Evolutionary conservation across 2,329 filamentous ascomycete species (phyloP), one percentile per base, ranked within the genome.

Genomic region (Coniochaeta prunicola): DNA sequence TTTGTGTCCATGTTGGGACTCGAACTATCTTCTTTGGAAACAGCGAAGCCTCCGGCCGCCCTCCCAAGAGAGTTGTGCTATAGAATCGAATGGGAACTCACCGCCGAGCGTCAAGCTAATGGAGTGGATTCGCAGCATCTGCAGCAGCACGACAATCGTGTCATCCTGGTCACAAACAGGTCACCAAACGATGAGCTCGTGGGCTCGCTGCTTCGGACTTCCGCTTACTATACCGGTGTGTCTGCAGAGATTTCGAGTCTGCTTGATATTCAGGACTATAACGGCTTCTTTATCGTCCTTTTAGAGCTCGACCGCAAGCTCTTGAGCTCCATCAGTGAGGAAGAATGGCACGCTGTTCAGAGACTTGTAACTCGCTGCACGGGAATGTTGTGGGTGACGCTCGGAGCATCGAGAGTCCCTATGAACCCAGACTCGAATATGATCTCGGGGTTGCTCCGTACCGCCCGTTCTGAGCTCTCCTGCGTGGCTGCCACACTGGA

Each of bases 251-350:
- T 65, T 4, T 59, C 58, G 13, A 61, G 63, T 5, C 50, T 69
- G 3, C 38, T 64, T 8, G 50, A 58, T 9, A 45, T 64, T 13
- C 31, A 33, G 2, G 56, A 62, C 21, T 63, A 56, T 7, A 59
- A 58, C 17, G 62, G 57, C 24, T 48, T 53, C 48, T 68, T 66
- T 56, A 30, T 70, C 26, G 64, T 70, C 9, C 42, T 70, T 1
- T 58, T 59, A 8, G 68, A 70, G 53, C 45, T 69, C 7, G 60
- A 62, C 2, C 42, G 36, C 15, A 63, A 63, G 1, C 21, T 69
- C 2, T 61, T 70, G 15, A 45, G 61, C 1, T 31, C 58, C 12
- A 53, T 68, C 21, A 58, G 58, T 9, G 48, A 59, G 4, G 17
- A 40, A 8, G 48, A 56, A 4, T 63, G 53, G 53, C 53, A 55